Conservation (phyloP, 1,284 basidiomycete genomes). For the Jaminaea rosea region DNA sequence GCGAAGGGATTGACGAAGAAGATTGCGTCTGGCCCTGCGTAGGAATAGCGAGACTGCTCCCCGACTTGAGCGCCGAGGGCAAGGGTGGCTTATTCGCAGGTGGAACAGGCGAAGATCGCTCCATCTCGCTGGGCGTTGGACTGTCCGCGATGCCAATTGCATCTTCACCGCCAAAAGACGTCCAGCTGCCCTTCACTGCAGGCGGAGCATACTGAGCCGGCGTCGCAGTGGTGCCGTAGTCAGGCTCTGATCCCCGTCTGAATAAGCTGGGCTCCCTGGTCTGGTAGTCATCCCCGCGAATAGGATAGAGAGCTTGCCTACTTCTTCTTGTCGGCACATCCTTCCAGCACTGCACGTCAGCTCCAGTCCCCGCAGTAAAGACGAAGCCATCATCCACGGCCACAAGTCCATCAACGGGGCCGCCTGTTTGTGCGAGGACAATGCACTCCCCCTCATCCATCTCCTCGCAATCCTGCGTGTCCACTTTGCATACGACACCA, state of each 20-base stretch:
- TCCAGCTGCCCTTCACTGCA: too few relatives aligned
- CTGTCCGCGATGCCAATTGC: too few relatives aligned
- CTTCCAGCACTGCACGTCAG: constrained; percentile 72
- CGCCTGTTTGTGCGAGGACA: constrained; percentile 52
- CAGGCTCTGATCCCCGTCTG: too few relatives aligned
- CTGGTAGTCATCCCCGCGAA: constrained; percentile 8
- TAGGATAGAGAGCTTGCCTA: constrained; percentile 26
- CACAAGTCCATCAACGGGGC: constrained; percentile 65
- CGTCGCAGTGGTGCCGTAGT: too few relatives aligned
- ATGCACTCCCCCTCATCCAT: constrained; percentile 81
- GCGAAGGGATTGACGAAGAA: too few relatives aligned
- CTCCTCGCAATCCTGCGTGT: constrained; percentile 71
- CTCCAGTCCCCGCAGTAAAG: constrained; percentile 72
- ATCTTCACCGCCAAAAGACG: not conserved
- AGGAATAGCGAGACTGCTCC: too few relatives aligned
- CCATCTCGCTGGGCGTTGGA: too few relatives aligned
- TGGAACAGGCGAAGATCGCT: too few relatives aligned
- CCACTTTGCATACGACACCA: constrained; percentile 79
- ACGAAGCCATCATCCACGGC: constrained; percentile 75
- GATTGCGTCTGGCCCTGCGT: too few relatives aligned
- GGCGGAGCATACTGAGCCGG: too few relatives aligned
- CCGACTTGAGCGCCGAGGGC: too few relatives aligned
- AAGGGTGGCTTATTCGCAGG: too few relatives aligned
- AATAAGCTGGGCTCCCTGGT: not conserved
- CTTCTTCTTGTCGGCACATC: constrained; percentile 49